Evolutionary conservation across 192 early-diverging fungal species (phyloP), one percentile per base, ranked within the genome.

Genomic region (Diversispora epigaea): DNA sequence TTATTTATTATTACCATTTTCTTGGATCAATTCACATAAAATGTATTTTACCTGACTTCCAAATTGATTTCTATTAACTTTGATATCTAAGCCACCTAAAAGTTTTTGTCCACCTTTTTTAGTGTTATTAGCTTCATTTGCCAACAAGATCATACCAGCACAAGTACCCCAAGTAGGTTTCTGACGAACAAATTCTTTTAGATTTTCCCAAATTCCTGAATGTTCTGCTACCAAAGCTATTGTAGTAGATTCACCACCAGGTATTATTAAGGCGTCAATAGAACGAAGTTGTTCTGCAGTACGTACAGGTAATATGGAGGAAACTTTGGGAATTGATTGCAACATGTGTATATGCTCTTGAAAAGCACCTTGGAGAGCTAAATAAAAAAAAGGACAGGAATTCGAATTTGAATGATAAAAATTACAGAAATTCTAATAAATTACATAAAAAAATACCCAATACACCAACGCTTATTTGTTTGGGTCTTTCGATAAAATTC

Each of bases 281-380:
- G 80, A 74, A 39, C 78, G 78, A 21, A 98, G 84, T 76, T 96
- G 89, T 22, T 89, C 84, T 49, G 80, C 79, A 41, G 88, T 97
- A 14, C 91, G 85, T 68, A 98, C 87, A 40, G 86, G 75, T 58
- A 89, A 80, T 10, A 82, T 85, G 25, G 81, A 71, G 17, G 73
- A 79, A 39, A 89, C 86, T 55, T 86, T 74, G n/a, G 87, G 84
- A 68, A 98, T 83, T 4, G 86, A 80, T 60, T 90, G 80, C 32
- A 98, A 87, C 50, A 93, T 86, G 79, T 95, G 84, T 56, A 97
- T 86, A 76, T 98, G 96, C 79, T 98, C 96, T 15, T 86, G 77
- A 73, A 96, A 98, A 32, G 96, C 96, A n/a, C 96, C 96, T 79
- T 98, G 96, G 8, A 98, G 89, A n/a, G 94, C 95, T 88, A 54